These are phyloP conservation scores for Sporothrix inflata DNA, from an alignment of 2,329 filamentous ascomycete genomes.

Conservation along the genomic window DNA sequence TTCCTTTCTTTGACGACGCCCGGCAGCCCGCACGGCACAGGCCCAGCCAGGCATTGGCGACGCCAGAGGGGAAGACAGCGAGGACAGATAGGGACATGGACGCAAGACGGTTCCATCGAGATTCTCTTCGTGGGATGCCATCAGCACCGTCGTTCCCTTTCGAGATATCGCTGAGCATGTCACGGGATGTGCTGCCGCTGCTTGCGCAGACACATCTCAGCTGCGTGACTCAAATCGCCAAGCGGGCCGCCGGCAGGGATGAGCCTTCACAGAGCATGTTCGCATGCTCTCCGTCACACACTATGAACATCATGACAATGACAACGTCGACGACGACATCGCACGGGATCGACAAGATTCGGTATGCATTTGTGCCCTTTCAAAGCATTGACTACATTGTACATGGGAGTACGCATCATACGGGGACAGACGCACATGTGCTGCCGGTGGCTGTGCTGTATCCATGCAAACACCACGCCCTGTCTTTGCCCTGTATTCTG, in stretches of 20 bases:
- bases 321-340: not conserved
- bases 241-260: not conserved
- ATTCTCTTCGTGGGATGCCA: not conserved
- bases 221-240: not conserved
- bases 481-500: not conserved
- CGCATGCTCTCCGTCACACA: not conserved
- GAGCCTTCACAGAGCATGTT: no score
- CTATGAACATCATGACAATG: not conserved
- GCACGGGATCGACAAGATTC: not conserved
- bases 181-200: not conserved
- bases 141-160: not conserved
- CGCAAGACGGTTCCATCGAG: not conserved
- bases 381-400: not conserved
- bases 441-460: not conserved
- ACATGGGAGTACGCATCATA: not conserved
- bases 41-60: not conserved
- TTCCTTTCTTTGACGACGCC: not conserved
- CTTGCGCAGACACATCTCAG: not conserved
- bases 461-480: constrained; percentile 1
- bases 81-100: not conserved
- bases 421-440: not conserved
- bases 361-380: not conserved
- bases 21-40: not conserved
- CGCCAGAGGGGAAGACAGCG: not conserved
- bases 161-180: not conserved